phyloP scores from a whole-genome alignment of 140 eudicot genomes.

The Ambrosia hybrid region DNA sequence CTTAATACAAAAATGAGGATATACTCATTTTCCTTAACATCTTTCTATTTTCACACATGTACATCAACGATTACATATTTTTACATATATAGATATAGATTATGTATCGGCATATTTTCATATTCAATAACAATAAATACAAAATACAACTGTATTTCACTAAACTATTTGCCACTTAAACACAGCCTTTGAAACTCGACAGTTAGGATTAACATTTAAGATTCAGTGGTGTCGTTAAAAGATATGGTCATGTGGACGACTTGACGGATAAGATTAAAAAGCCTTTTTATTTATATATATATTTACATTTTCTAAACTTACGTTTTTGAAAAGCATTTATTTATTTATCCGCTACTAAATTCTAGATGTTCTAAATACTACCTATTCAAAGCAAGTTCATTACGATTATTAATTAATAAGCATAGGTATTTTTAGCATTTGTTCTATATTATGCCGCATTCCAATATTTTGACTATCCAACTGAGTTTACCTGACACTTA shows the following conservation, averaged over 20 bases:
- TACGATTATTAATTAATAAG: slow-evolving; percentile 7
- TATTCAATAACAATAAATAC: too few species aligned
- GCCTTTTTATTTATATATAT: not conserved
- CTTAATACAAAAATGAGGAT: too few species aligned
- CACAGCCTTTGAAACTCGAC: not conserved
- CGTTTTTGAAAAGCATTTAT: not conserved
- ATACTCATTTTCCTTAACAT: too few species aligned
- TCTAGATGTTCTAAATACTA: slow-evolving; percentile 15
- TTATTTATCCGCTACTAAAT: not conserved
- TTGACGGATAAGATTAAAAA: slow-evolving; percentile 13
- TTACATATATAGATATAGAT: too few species aligned
- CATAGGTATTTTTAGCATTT: too few species aligned
- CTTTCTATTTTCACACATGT: too few species aligned
- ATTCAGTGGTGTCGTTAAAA: not conserved
- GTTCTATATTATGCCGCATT: too few species aligned
- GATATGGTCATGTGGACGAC: slow-evolving; percentile 12
- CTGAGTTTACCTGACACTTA: too few species aligned
- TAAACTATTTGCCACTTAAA: not conserved
- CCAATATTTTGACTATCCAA: too few species aligned
- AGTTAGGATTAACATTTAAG: not conserved
- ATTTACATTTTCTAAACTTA: not conserved
- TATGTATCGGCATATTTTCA: too few species aligned
- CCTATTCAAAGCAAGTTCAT: not conserved
- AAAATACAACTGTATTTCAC: not conserved
- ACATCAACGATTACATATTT: too few species aligned